phyloP scores from a whole-genome alignment of 306 rosid species.

The Quercus aquifolioides region DNA sequence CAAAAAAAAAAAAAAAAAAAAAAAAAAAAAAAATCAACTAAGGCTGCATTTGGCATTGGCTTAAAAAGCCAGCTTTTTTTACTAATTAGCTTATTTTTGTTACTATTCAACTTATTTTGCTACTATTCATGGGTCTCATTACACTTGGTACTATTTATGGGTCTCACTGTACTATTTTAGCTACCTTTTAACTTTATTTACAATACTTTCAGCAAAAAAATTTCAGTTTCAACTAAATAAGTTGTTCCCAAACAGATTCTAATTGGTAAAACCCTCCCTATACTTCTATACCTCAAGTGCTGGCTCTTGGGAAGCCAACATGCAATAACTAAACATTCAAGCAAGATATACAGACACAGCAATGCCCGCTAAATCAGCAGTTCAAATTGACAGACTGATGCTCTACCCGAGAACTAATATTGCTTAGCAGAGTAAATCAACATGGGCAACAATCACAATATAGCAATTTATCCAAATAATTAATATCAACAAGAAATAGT shows the following conservation, averaged over 20 bases:
- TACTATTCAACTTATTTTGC: too few relatives aligned
- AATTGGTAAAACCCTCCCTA: neutral
- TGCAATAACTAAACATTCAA: neutral
- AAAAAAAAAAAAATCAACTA: too few relatives aligned
- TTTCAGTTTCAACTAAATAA: too few relatives aligned
- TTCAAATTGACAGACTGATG: neutral
- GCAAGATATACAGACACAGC: slow-evolving; percentile 4
- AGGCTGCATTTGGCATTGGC: too few relatives aligned
- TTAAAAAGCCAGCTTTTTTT: too few relatives aligned
- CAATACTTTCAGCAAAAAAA: too few relatives aligned
- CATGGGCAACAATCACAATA: neutral
- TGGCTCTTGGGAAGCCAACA: neutral
- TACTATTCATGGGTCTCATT: too few relatives aligned
- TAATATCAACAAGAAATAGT: slow-evolving; percentile 2
- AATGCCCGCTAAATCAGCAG: slow-evolving; percentile 1
- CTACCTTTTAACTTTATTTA: too few relatives aligned
- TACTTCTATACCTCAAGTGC: neutral
- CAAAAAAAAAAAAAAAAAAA: too few relatives aligned
- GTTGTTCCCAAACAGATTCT: rapidly evolving
- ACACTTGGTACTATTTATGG: too few relatives aligned
- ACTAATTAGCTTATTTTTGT: too few relatives aligned
- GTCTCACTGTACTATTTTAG: too few relatives aligned
- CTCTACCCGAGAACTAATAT: neutral
- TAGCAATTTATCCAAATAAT: neutral
- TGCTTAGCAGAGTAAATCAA: neutral